Base-by-base conservation (phyloP, 225 moss, liverwort and hornwort genomes). In the Takakia lepidozioides region DNA sequence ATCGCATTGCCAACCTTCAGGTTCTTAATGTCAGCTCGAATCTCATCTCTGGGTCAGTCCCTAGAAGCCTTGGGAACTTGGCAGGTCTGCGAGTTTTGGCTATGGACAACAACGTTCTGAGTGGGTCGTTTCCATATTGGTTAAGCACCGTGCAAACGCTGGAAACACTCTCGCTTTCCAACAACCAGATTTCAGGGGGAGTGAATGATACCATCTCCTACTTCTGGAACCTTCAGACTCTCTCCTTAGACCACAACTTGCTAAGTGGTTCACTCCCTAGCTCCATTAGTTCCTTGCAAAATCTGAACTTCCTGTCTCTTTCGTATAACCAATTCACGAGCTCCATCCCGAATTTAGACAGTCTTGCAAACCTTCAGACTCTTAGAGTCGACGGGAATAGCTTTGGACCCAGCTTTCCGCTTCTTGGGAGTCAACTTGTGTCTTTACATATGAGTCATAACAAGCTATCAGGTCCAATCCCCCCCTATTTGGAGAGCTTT, bases 11-110 rank as follows among this genome's bases (percentile, higher is more conserved):
- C 45, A 64, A 65, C 42, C 73, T 98, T 6, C 67, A 70, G 51
- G 70, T 81, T 4, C 54, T 91, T 14, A 98, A 91, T 58, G 48
- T 80, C 28, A 91, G 87, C 63, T 63, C 75, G 4, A 98, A 98
- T 48, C 68, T 83, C 21, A 73, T 83, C 63, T 80, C 70, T 0
- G 95, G 87, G 8, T 25, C 49, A 22, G 47, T 98, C 1, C 87
- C 95, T 0, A 21, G 25, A n/a, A 20, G 64, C 2, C 30, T 84
- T 4, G 48, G 42, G 0, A 63, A 56, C 0, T 49, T 91, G 3
- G 32, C 61, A 3, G 62, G 55, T 39, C 52, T 98, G 23, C 53
- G 74, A 19, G 61, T 78, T 13, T 51, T 98, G 57, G 91, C 75
- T 0, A 29, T 98, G 42, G 85, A 87, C 65, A 61, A 76, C 64